phyloP scores from a whole-genome alignment of 805 yeast species.

The Candida yuanshanica region DNA sequence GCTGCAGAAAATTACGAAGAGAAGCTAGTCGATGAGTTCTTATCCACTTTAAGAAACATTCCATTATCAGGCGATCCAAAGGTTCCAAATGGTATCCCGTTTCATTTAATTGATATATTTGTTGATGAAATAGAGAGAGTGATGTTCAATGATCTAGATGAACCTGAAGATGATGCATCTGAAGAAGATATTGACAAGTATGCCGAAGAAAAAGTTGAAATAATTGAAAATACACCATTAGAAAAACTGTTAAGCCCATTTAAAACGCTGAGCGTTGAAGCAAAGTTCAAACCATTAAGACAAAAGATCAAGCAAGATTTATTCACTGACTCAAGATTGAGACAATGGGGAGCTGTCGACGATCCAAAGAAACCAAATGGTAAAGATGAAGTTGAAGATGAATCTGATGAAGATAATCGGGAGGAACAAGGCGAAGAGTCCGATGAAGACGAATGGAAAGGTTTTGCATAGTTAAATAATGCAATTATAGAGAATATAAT shows the following conservation, averaged over 20 bases:
- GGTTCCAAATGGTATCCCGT: conserved; percentile 70
- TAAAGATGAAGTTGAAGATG: conserved; percentile 21
- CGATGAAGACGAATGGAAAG: conserved; percentile 34
- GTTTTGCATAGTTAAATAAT: too few species aligned
- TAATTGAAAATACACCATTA: conserved; percentile 47
- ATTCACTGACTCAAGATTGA: conserved; percentile 55
- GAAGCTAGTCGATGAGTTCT: conserved; percentile 38
- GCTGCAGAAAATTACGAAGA: conserved; percentile 49
- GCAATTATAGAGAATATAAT: too few species aligned
- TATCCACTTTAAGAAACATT: conserved; percentile 34
- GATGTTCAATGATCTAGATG: conserved; percentile 45
- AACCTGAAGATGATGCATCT: conserved; percentile 36
- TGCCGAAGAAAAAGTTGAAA: conserved; percentile 25
- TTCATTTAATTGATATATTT: conserved; percentile 79
- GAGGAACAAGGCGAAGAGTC: conserved; percentile 22
- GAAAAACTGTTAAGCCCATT: conserved; percentile 55
- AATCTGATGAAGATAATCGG: conserved; percentile 22
- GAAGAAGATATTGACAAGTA: conserved; percentile 24
- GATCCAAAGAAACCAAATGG: conserved; percentile 22
- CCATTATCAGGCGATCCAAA: conserved; percentile 55
- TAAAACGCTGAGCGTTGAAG: conserved; percentile 40
- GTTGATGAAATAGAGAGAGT: conserved; percentile 78
- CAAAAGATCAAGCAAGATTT: conserved; percentile 61
- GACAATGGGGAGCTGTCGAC: conserved; percentile 49
- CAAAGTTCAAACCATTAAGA: conserved; percentile 59